phyloP scores from a whole-genome alignment of 2,329 filamentous ascomycete genomes.

The Phaeosphaeriaceae sp. region DNA sequence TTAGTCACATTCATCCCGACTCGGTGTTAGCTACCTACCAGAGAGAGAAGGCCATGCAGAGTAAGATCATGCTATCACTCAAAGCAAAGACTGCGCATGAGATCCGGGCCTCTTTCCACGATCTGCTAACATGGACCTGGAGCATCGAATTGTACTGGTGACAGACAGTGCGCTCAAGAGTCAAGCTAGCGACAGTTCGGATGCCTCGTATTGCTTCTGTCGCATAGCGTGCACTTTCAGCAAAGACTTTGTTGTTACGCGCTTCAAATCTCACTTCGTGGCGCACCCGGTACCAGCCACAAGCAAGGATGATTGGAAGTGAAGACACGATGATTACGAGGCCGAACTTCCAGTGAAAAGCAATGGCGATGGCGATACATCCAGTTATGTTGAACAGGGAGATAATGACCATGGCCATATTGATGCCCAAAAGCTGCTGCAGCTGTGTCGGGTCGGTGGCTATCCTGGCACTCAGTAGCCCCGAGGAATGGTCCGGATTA shows the following conservation, averaged over 20 bases:
- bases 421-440: slow-evolving; percentile 34
- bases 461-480: slow-evolving; percentile 73
- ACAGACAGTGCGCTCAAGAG: slow-evolving; percentile 81
- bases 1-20: slow-evolving; percentile 2
- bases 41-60: slow-evolving; percentile 37
- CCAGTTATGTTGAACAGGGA: slow-evolving; percentile 79
- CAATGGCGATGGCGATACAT: slow-evolving; percentile 70
- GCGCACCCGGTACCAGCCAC: slow-evolving; percentile 81
- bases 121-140: slow-evolving; percentile 69
- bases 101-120: slow-evolving; percentile 70
- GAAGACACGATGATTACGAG: slow-evolving; percentile 71
- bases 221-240: slow-evolving; percentile 81
- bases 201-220: slow-evolving; percentile 93
- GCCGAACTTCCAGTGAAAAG: slow-evolving; percentile 84
- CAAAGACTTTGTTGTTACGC: slow-evolving; percentile 73
- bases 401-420: slow-evolving; percentile 77
- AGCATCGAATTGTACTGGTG: slow-evolving; percentile 73
- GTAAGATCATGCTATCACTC: slow-evolving; percentile 69
- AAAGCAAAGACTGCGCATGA: slow-evolving; percentile 29
- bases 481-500: slow-evolving; percentile 82
- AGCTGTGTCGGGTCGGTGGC: slow-evolving; percentile 42
- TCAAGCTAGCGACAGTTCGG: slow-evolving; percentile 87
- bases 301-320: slow-evolving; percentile 75
- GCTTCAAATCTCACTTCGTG: slow-evolving; percentile 33
- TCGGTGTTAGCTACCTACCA: slow-evolving; percentile 27